Evolutionary conservation across 1,284 basidiomycete genomes (phyloP).

Genomic region (Trametes polyzona): DNA sequence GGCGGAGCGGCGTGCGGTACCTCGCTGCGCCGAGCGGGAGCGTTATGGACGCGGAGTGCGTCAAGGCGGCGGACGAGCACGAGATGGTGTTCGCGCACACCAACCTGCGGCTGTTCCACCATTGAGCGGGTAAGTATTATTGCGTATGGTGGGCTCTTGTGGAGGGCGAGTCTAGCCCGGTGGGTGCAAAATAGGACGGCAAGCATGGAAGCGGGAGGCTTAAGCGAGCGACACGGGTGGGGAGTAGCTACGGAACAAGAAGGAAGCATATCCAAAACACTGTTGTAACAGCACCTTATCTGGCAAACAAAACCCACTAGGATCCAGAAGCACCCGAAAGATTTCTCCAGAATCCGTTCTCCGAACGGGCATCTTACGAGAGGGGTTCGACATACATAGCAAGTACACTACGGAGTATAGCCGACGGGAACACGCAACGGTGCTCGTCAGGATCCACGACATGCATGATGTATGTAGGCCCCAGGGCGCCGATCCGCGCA

Average conservation of each 20-base stretch:
- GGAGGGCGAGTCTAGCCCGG: neutral
- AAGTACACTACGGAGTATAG: no score
- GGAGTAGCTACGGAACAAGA: neutral
- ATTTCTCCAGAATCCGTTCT: no score
- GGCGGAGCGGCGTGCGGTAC: constrained; percentile 90
- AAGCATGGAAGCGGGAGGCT: no score
- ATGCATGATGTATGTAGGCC: no score
- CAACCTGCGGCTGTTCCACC: constrained; percentile 80
- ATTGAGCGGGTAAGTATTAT: constrained; percentile 46
- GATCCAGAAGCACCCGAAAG: no score
- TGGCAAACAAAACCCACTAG: neutral
- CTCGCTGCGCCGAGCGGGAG: constrained; percentile 95
- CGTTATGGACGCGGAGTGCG: constrained; percentile 96
- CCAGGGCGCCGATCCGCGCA: no score
- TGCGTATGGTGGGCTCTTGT: neutral
- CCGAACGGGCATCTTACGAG: no score
- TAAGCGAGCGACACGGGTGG: neutral
- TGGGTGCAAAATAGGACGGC: neutral
- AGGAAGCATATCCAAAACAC: neutral
- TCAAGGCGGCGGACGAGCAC: constrained; percentile 93
- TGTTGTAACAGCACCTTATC: constrained; percentile 3
- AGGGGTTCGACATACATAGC: no score
- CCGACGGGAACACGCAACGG: no score
- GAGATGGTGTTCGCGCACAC: constrained; percentile 90
- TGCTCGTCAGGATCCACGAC: no score